A percentile compares a stretch with the other conserved stretches of the same genome.
Conservation (phyloP, 768 basidiomycete genomes). For the Panaeolus papilionaceus region DNA sequence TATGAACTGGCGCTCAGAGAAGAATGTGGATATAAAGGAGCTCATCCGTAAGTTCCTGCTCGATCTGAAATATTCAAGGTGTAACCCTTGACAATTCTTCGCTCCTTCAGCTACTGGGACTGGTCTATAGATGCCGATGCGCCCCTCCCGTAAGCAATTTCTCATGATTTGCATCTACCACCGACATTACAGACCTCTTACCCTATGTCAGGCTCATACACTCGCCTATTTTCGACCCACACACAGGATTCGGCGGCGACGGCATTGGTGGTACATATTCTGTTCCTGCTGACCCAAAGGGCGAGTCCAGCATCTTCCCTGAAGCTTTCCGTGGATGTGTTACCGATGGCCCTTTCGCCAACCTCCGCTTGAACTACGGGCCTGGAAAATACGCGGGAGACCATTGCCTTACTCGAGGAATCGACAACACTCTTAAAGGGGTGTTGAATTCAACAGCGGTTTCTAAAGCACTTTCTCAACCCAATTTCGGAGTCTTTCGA, state of each 20-base stretch:
- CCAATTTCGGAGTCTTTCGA: constrained; percentile 40
- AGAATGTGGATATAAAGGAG: constrained; percentile 43
- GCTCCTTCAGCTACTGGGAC: constrained; percentile 43
- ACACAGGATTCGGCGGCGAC: constrained; percentile 45
- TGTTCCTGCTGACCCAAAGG: constrained; percentile 29
- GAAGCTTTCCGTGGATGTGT: constrained; percentile 34
- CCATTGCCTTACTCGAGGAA: constrained; percentile 41
- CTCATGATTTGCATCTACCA: too few species aligned
- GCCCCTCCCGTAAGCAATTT: constrained; percentile 3
- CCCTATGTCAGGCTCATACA: constrained; percentile 33
- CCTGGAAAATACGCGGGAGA: constrained; percentile 40
- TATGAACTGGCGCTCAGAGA: constrained; percentile 40
- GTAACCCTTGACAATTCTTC: not conserved
- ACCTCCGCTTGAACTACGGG: constrained; percentile 39
- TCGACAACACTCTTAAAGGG: constrained; percentile 29
- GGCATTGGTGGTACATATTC: constrained; percentile 36
- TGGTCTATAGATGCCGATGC: constrained; percentile 43
- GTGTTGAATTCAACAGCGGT: constrained; percentile 32
- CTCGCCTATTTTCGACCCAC: constrained; percentile 42
- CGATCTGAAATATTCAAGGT: not conserved
- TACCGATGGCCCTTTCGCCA: constrained; percentile 40
- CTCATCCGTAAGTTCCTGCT: constrained; percentile 35
- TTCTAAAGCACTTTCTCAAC: constrained; percentile 29
- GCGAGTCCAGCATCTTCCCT: constrained; percentile 23
- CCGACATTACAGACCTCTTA: not conserved